Evolutionary conservation across 345 rosid species (phyloP).

Genomic region (Dovyalis caffra): DNA sequence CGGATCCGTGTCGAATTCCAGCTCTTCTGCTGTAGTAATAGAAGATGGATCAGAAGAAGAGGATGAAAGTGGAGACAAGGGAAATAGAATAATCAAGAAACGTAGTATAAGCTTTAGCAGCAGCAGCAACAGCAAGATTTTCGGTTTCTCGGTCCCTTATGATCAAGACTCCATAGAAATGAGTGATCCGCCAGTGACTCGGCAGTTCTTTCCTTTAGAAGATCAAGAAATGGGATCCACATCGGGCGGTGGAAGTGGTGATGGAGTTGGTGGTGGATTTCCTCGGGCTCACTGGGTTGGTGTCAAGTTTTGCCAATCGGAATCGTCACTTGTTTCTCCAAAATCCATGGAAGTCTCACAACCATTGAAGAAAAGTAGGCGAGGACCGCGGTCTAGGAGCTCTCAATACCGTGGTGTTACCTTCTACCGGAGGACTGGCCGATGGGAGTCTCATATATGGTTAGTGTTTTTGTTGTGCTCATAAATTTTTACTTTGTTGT

Average conservation of each 20-base stretch:
- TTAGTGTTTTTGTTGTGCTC: constrained; percentile 11
- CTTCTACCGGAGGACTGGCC: constrained; percentile 92
- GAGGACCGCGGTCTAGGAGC: constrained; percentile 95
- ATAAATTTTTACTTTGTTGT: background rate
- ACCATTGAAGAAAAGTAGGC: constrained; percentile 81
- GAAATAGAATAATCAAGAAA: constrained; percentile 26
- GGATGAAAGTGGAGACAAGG: constrained; percentile 29
- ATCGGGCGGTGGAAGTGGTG: constrained; percentile 14
- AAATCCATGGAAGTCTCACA: constrained; percentile 45
- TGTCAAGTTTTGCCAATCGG: constrained; percentile 64
- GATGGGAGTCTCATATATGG: constrained; percentile 99
- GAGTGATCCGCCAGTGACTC: constrained; percentile 61
- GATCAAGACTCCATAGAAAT: constrained; percentile 26
- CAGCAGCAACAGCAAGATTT: constrained; percentile 26
- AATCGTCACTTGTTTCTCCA: constrained; percentile 35
- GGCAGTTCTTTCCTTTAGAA: constrained; percentile 73
- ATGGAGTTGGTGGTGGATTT: constrained; percentile 33
- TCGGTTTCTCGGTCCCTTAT: constrained; percentile 46
- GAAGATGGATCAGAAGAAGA: constrained; percentile 83
- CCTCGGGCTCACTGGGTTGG: constrained; percentile 71
- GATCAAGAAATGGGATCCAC: constrained; percentile 44
- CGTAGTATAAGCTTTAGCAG: constrained; percentile 24
- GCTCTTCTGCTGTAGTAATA: constrained; percentile 78
- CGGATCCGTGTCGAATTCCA: constrained; percentile 70
- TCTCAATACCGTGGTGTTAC: constrained; percentile 98